Conservation (phyloP, 2,329 filamentous ascomycete genomes). For the Pseudocercospora vitis region DNA sequence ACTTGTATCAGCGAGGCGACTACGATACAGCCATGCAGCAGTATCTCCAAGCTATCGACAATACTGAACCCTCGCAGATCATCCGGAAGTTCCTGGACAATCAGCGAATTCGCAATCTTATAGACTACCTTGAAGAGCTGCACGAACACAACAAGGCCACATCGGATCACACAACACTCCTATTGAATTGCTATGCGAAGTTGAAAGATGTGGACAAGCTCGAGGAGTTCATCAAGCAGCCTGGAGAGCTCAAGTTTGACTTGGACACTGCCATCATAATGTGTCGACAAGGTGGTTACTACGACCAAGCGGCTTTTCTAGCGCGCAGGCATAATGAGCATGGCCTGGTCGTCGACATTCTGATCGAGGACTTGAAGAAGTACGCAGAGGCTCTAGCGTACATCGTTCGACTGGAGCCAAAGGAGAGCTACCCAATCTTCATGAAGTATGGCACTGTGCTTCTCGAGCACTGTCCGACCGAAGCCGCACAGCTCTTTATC, state of each 20-base stretch:
- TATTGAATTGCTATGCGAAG: conserved; percentile 97
- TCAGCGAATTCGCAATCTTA: conserved; percentile 94
- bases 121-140: conserved; percentile 93
- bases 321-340: conserved; percentile 93
- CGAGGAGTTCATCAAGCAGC: conserved; percentile 94
- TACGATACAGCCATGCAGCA: conserved; percentile 99
- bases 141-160: conserved; percentile 93
- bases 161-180: conserved; percentile 88
- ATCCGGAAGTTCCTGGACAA: conserved; percentile 97
- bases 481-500: conserved; percentile 84
- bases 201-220: conserved; percentile 95
- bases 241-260: conserved; percentile 92
- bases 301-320: conserved; percentile 91
- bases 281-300: conserved; percentile 96
- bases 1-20: conserved; percentile 89
- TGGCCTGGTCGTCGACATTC: conserved; percentile 88
- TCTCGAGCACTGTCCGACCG: conserved; percentile 78
- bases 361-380: conserved; percentile 92
- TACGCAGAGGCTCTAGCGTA: conserved; percentile 87
- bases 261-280: conserved; percentile 95
- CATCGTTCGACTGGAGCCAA: conserved; percentile 82
- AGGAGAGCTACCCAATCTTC: conserved; percentile 79
- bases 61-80: conserved; percentile 92
- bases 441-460: conserved; percentile 95
- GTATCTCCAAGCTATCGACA: conserved; percentile 93